phyloP scores from a whole-genome alignment of 1,139 yeast species.

The Diutina rugosa region DNA sequence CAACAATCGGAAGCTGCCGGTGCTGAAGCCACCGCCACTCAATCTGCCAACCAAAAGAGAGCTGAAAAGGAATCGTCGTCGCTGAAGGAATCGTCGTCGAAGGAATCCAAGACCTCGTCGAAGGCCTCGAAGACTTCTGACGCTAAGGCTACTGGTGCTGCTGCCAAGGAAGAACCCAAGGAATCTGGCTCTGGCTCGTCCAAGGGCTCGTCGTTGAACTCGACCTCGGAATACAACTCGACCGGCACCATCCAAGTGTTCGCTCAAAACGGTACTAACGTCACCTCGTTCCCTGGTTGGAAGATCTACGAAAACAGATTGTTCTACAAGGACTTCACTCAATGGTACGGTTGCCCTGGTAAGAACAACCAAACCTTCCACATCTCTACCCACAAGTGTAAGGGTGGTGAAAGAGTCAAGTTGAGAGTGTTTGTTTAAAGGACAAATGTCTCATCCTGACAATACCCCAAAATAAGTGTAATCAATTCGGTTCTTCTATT shows the following conservation, averaged over 20 bases:
- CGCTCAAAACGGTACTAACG: not conserved
- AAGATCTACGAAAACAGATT: not conserved
- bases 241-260: not conserved
- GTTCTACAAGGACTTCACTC: not conserved
- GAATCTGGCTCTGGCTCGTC: not conserved
- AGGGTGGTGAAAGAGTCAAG: constrained; percentile 1
- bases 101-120: no score
- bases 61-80: not conserved
- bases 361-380: not conserved
- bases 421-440: not conserved
- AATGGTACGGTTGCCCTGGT: not conserved
- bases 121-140: not conserved
- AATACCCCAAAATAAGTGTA: not conserved
- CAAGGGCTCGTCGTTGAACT: not conserved
- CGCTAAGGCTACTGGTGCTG: not conserved
- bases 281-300: not conserved
- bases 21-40: no score
- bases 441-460: not conserved
- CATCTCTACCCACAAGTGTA: not conserved
- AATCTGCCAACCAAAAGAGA: not conserved
- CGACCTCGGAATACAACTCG: not conserved
- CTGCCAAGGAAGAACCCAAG: not conserved
- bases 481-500: not conserved
- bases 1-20: no score
- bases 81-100: not conserved